Percentiles rank a stretch among this genome's conserved stretches.
Evolutionary conservation across 2,329 filamentous ascomycete species (phyloP).

Genomic region (Penicillium brasilianum): DNA sequence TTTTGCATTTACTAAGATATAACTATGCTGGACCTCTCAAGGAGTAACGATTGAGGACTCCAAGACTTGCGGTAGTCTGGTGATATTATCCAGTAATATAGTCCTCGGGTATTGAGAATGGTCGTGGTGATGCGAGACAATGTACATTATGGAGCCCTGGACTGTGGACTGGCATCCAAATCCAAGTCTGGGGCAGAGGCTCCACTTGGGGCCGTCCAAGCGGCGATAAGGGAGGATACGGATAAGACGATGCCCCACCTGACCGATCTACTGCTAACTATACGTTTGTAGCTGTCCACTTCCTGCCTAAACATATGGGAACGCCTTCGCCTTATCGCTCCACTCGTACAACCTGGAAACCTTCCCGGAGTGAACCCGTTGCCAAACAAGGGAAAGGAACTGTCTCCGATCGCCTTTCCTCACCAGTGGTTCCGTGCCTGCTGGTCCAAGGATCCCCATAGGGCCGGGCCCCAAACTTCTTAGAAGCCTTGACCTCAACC

Average conservation of each 20-base stretch:
- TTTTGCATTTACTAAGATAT: not conserved
- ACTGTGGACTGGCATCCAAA: too few species aligned
- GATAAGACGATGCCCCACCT: slow-evolving; percentile 7
- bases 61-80: too few species aligned
- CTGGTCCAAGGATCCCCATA: slow-evolving; percentile 17
- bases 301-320: not conserved
- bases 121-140: too few species aligned
- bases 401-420: not conserved
- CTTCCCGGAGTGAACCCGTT: not conserved
- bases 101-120: too few species aligned
- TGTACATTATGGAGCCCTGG: too few species aligned
- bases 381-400: not conserved
- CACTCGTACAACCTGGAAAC: not conserved
- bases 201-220: slow-evolving; percentile 2
- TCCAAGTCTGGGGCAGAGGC: not conserved
- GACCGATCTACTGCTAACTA: not conserved
- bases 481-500: slow-evolving; percentile 24
- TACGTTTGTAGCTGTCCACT: not conserved
- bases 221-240: not conserved
- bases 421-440: slow-evolving; percentile 10
- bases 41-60: too few species aligned
- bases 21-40: too few species aligned
- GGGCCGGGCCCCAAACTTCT: not conserved
- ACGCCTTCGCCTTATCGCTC: not conserved
- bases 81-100: too few species aligned